These are phyloP conservation scores for Diaporthe batatas DNA, from an alignment of 2,329 filamentous ascomycete species.

Conservation along the genomic window DNA sequence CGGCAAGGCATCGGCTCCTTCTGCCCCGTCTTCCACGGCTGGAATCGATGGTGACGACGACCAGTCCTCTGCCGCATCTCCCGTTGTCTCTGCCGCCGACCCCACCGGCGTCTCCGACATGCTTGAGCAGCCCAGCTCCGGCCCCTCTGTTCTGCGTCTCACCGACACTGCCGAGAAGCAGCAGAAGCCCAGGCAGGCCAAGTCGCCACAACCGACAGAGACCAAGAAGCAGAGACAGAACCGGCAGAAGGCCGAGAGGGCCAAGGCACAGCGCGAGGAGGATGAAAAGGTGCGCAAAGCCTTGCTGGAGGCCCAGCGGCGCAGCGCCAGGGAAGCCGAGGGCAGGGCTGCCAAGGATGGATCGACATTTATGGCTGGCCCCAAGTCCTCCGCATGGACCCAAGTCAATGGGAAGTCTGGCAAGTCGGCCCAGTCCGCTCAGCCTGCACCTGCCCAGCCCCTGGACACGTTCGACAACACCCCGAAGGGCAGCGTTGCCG, in stretches of 20 bases:
- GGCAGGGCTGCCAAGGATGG: conserved; percentile 88
- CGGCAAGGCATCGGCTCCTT: conserved; percentile 68
- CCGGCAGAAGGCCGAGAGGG: conserved; percentile 86
- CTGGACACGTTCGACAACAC: conserved; percentile 69
- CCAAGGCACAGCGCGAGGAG: conserved; percentile 80
- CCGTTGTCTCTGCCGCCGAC: conserved; percentile 68
- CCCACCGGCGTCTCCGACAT: conserved; percentile 87
- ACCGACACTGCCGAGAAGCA: conserved; percentile 70
- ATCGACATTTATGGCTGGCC: conserved; percentile 65
- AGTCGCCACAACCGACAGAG: conserved; percentile 77
- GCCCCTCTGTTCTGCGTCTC: conserved; percentile 82
- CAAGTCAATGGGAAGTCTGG: conserved; percentile 59
- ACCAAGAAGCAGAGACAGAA: conserved; percentile 98
- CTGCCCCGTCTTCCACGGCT: conserved; percentile 77
- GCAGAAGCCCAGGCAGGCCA: conserved; percentile 72
- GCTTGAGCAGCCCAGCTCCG: conserved; percentile 79
- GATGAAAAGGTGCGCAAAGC: conserved; percentile 83
- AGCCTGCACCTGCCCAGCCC: conserved; percentile 59
- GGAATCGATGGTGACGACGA: conserved; percentile 87
- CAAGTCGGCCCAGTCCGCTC: conserved; percentile 57
- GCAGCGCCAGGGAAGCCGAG: conserved; percentile 83
- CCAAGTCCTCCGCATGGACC: conserved; percentile 57
- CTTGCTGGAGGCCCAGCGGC: conserved; percentile 85
- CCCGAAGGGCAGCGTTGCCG: conserved; percentile 52
- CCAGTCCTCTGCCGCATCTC: conserved; percentile 77